Percentiles rank a stretch among this genome's conserved stretches.
These are phyloP conservation scores for Metschnikowia reukaufii DNA, from an alignment of 805 yeast genomes.

Conservation along the genomic window DNA sequence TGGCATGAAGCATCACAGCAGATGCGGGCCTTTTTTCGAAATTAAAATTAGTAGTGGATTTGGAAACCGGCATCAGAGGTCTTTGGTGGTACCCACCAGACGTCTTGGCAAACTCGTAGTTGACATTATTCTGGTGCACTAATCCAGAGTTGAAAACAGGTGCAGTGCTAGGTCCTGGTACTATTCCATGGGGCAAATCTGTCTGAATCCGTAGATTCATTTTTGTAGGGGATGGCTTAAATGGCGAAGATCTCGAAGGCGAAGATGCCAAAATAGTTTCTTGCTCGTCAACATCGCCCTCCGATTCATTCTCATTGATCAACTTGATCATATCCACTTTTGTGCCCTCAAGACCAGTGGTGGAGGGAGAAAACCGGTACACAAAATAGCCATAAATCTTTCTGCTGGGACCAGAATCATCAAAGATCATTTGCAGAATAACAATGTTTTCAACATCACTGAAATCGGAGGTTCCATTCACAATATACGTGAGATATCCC, in stretches of 20 bases:
- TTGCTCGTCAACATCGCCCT: constrained; percentile 24
- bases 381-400: constrained; percentile 13
- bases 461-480: constrained; percentile 29
- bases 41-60: constrained; percentile 10
- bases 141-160: constrained; percentile 35
- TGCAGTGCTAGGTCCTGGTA: constrained; percentile 33
- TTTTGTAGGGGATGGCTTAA: constrained; percentile 24
- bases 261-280: constrained; percentile 45
- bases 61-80: constrained; percentile 4
- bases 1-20: constrained; percentile 1
- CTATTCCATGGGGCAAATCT: constrained; percentile 1
- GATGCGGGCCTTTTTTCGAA: constrained; percentile 5
- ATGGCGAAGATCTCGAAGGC: constrained; percentile 38
- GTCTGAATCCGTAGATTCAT: constrained; percentile 20
- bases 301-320: not conserved
- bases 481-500: constrained; percentile 36
- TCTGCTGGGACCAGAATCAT: constrained; percentile 14
- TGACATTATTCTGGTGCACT: constrained; percentile 11
- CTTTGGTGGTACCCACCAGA: not conserved
- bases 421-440: constrained; percentile 34
- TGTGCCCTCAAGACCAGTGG: constrained; percentile 2
- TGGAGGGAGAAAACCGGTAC: constrained; percentile 12
- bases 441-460: constrained; percentile 22
- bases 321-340: constrained; percentile 9
- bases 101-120: constrained; percentile 4